phyloP scores from a whole-genome alignment of 2,329 filamentous ascomycete species.

The Ceratocystis colombiana region DNA sequence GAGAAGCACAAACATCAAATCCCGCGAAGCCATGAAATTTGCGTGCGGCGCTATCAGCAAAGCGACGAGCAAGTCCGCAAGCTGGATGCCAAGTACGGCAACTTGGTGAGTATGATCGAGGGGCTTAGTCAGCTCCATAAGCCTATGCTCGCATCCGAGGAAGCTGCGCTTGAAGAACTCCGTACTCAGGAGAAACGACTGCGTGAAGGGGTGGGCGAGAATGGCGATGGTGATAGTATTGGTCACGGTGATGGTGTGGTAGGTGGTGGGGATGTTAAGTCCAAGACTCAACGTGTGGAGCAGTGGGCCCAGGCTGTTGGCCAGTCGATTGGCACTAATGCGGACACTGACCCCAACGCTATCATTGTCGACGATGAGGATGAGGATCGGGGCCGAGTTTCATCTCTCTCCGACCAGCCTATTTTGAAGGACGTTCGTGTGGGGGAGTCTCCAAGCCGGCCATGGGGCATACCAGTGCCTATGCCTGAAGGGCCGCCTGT shows the following conservation, averaged over 20 bases:
- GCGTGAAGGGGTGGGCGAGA: slow-evolving; percentile 38
- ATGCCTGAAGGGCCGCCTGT: slow-evolving; percentile 36
- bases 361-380: slow-evolving; percentile 33
- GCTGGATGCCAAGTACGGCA: slow-evolving; percentile 89
- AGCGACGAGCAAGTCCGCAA: slow-evolving; percentile 77
- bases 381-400: slow-evolving; percentile 50
- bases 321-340: slow-evolving; percentile 34
- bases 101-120: slow-evolving; percentile 86
- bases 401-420: slow-evolving; percentile 63
- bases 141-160: slow-evolving; percentile 61
- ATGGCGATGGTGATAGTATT: slow-evolving; percentile 31
- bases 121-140: slow-evolving; percentile 80
- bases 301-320: slow-evolving; percentile 76
- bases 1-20: slow-evolving; percentile 93
- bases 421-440: slow-evolving; percentile 78
- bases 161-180: slow-evolving; percentile 36
- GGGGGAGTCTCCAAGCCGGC: slow-evolving; percentile 83
- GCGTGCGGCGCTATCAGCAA: slow-evolving; percentile 78
- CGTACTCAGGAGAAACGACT: slow-evolving; percentile 28
- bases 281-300: slow-evolving; percentile 58
- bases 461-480: slow-evolving; percentile 84
- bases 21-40: slow-evolving; percentile 85
- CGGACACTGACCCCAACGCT: slow-evolving; percentile 33
- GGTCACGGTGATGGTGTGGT: background rate
- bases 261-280: background rate